Evolutionary conservation across 2,329 filamentous ascomycete species (phyloP), one percentile per base, ranked within the genome.

Genomic region (Apiospora marii): DNA sequence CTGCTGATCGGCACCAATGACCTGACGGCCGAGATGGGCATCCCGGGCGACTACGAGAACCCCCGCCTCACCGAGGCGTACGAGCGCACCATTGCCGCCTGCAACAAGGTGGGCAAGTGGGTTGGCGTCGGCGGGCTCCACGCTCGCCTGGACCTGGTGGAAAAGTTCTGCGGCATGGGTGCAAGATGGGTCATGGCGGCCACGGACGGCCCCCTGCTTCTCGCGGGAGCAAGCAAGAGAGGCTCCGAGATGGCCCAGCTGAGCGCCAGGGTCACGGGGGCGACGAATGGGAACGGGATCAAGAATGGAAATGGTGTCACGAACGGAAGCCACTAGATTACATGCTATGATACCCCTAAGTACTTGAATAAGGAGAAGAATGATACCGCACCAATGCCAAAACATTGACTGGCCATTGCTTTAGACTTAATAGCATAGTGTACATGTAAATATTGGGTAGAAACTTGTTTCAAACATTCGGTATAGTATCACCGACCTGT

Each of bases 1-100:
- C 75, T 86, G 0, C 76, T 86, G 3, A 81, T 86, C 27, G 84
- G 85, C 7, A 82, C 84, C 1, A 86, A 86, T 68, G 85, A 86
- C 72, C 75, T 86, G 68, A 82, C 78, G 27, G 81, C 82, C 0
- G 84, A 86, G 58, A 80, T 86, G 77, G 84, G 84, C 0, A 84
- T 84, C 46, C 83, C 83, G 0, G 83, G 83, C 1, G 76, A 84
- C 49, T 84, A 83, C 73, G 83, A 84, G 43, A 81, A 82, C 73
- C 75, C 79, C 1, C 51, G 75, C 8, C 80, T 79, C 46, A 68
- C 76, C 14, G 74, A 81, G 7, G 75, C 80, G 0, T 78, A 82
- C 8, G 74, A 80, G 51, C 82, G 81, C 72, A 81, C 80, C 3
- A 81, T 83, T 22, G 74, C 75, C 6, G 84, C 84, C 1, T 82